Evolutionary conservation across 345 rosid genomes (phyloP).

Genomic region (Salix exigua): DNA sequence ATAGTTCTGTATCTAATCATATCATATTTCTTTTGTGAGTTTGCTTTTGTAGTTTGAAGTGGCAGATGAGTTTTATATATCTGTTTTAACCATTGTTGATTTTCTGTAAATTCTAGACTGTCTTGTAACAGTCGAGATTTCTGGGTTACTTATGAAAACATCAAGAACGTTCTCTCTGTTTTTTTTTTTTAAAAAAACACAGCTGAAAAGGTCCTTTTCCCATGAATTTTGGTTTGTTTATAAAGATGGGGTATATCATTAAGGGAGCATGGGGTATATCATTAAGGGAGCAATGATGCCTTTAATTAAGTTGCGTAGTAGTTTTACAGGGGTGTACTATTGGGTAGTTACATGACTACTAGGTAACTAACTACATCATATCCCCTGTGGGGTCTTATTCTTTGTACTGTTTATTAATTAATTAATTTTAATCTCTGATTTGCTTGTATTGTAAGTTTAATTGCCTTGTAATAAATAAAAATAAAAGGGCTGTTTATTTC

Average conservation of each 20-base stretch:
- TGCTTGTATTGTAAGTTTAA: slow-evolving; percentile 19
- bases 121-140: neutral
- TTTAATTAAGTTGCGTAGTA: neutral
- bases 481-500: neutral
- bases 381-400: neutral
- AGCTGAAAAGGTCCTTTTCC: neutral
- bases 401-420: neutral
- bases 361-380: neutral
- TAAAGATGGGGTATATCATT: neutral
- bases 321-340: slow-evolving; percentile 10
- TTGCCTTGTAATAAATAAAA: neutral
- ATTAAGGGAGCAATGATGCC: neutral
- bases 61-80: neutral
- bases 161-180: neutral
- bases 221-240: neutral
- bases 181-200: neutral
- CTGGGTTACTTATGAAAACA: neutral
- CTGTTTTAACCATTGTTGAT: neutral
- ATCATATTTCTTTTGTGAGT: neutral
- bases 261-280: neutral
- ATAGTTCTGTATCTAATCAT: neutral
- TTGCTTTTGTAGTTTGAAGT: neutral
- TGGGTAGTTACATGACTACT: slow-evolving; percentile 7
- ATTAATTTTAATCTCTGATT: neutral
- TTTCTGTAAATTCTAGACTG: neutral